Evolutionary conservation across 768 basidiomycete genomes (phyloP).

Genomic region (Boletus vinaceobasis): DNA sequence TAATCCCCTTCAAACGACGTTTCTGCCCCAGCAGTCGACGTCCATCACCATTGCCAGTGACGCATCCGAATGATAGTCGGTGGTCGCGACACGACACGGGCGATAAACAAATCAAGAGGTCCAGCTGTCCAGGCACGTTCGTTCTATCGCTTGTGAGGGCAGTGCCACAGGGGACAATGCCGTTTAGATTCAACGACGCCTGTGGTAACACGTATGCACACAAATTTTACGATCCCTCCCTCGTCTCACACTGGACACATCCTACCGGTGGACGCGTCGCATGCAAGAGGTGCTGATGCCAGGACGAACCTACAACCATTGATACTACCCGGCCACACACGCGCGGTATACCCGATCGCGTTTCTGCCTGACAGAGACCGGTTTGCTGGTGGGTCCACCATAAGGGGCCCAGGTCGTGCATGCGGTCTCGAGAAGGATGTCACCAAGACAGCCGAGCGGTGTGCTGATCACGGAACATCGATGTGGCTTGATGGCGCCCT

Average conservation of each 20-base stretch:
- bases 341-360: slow-evolving; percentile 1
- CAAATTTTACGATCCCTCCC: no score
- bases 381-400: slow-evolving; percentile 2
- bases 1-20: no score
- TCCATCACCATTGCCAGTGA: not conserved
- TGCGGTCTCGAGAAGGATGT: slow-evolving; percentile 7
- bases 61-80: no score
- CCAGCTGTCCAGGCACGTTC: no score
- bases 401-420: slow-evolving; percentile 1
- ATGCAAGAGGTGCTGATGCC: not conserved
- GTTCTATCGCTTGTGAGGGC: no score
- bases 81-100: no score
- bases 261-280: not conserved
- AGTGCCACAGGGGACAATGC: no score
- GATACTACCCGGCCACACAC: slow-evolving; percentile 1
- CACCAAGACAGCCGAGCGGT: not conserved
- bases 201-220: no score
- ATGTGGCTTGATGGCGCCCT: slow-evolving; percentile 25
- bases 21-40: not conserved
- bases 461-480: slow-evolving; percentile 1
- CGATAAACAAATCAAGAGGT: not conserved
- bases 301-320: not conserved
- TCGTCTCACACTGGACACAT: no score
- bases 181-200: no score
- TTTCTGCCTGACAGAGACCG: slow-evolving; percentile 2